Evolutionary conservation across 2,329 filamentous ascomycete genomes (phyloP), one percentile per base, ranked within the genome.

Genomic region (Botrytis paeoniae): DNA sequence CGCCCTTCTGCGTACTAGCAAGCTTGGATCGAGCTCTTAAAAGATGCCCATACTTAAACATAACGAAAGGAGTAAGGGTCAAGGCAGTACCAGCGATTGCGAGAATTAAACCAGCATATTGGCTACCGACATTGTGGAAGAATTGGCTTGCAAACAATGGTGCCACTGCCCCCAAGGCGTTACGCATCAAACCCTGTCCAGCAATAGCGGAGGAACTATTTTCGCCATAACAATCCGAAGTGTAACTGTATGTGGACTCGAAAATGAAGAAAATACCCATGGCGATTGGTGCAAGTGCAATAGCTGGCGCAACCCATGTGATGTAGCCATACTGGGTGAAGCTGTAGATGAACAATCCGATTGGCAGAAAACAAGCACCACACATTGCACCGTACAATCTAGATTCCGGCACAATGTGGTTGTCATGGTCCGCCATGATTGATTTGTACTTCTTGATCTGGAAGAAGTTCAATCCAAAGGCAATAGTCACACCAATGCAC

Each of bases 351-450:
- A 94, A 93, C 14, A 97, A 84, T 0, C 94, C 94, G 14, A 90
- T 86, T 0, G 95, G 94, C 62, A 97, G 87, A 3, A 95, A 84
- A 0, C 89, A 85, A 54, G 91, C 89, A 59, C 92, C 90, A 59
- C 94, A 80, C 82, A 94, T 97, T 20, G 91, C 88, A 79, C 94
- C 93, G 82, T 95, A 96, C 1, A 97, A 85, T 1, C 94, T 86
- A 0, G 89, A 89, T 81, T 97, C 95, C 0, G 93, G 92, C 29
- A 39, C 82, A 39, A 69, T 48, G 22, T 59, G 35, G 14, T 32
- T 29, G 1, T 68, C 8, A 25, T 37, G 54, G 7, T 16, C 41
- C 0, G 71, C 71, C 64, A 41, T 62, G 20, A 73, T 51, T 2
- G 51, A 61, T 20, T 62, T 20, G 32, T 73, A 73, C 39, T 63